A percentile compares a stretch with the other conserved stretches of the same genome.
phyloP scores from a whole-genome alignment of 2,329 filamentous ascomycete genomes.

The Periconia digitata region DNA sequence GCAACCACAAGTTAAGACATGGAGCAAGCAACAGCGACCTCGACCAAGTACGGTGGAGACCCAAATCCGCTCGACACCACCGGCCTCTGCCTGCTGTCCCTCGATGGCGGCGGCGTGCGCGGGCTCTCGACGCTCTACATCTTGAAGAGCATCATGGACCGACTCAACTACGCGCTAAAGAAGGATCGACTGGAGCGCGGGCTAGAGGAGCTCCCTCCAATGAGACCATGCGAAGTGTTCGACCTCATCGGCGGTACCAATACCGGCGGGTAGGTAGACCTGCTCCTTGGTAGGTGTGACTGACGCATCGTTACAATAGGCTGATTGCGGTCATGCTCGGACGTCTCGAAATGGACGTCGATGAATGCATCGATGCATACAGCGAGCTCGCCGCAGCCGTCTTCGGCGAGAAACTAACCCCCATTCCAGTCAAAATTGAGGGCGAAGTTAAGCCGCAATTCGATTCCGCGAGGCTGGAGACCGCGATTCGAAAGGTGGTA shows the following conservation, averaged over 20 bases:
- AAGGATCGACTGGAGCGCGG: conserved; percentile 2
- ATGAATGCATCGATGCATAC: conserved; percentile 15
- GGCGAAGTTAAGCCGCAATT: conserved; percentile 14
- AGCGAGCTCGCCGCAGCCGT: conserved; percentile 8
- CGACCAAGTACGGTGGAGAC: conserved; percentile 7
- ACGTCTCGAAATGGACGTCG: conserved; percentile 16
- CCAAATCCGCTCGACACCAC: conserved; percentile 13
- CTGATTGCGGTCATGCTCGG: conserved; percentile 21
- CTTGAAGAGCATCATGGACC: conserved; percentile 15
- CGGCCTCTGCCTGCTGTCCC: conserved; percentile 20
- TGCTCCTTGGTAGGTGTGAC: background rate
- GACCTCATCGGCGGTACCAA: conserved; percentile 20
- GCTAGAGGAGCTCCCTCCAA: conserved; percentile 4
- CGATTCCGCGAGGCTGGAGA: conserved; percentile 12
- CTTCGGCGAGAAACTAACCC: conserved; percentile 5
- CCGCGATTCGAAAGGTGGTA: conserved; percentile 11
- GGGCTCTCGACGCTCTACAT: conserved; percentile 22
- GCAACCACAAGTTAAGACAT: no score
- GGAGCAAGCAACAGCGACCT: no score
- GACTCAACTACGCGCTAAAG: conserved; percentile 5
- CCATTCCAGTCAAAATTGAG: conserved; percentile 7
- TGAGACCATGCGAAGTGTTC: conserved; percentile 21
- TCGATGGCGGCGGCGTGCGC: conserved; percentile 23
- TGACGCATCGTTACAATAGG: conserved; percentile 3
- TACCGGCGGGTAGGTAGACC: conserved; percentile 9